Percentiles rank a stretch among this genome's conserved stretches.
Conservation (phyloP, 108 stramenopile species). For the Fragilaria radians region DNA sequence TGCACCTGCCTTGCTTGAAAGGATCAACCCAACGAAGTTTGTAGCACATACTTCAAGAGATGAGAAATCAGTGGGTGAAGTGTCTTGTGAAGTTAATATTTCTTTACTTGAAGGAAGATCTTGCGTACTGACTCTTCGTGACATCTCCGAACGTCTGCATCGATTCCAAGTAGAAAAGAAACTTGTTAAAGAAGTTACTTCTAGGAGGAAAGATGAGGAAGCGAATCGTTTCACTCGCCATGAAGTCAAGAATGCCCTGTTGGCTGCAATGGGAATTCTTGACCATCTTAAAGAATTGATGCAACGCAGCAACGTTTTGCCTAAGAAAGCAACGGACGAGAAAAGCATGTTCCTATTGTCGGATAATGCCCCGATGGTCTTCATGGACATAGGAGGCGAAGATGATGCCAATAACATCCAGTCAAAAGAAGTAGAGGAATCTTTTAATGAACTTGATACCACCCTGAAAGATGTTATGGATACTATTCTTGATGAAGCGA, state of each 20-base stretch:
- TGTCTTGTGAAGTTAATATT: slow-evolving; percentile 28
- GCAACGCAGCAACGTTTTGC: slow-evolving; percentile 11
- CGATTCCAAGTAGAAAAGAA: slow-evolving; percentile 43
- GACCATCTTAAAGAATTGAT: slow-evolving; percentile 35
- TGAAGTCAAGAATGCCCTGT: slow-evolving; percentile 72
- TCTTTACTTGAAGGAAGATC: slow-evolving; percentile 27
- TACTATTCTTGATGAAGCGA: slow-evolving; percentile 46
- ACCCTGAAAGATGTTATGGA: slow-evolving; percentile 49
- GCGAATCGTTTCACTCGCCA: slow-evolving; percentile 65
- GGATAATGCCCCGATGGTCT: background rate
- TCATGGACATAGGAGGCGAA: background rate
- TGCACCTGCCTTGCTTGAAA: background rate
- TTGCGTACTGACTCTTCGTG: slow-evolving; percentile 31
- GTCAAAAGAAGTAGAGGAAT: background rate
- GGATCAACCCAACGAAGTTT: slow-evolving; percentile 2
- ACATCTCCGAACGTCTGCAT: slow-evolving; percentile 33
- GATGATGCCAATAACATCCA: background rate
- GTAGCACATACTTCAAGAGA: background rate
- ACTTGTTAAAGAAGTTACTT: slow-evolving; percentile 27
- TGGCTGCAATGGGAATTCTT: slow-evolving; percentile 58
- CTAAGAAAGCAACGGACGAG: background rate
- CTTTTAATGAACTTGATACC: slow-evolving; percentile 39
- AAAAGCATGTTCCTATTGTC: background rate
- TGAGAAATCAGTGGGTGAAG: background rate
- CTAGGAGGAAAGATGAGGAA: slow-evolving; percentile 38